A percentile compares a stretch with the other conserved stretches of the same genome.
phyloP scores from a whole-genome alignment of 176 grass and related monocot species.

The Carex myosuroides region DNA sequence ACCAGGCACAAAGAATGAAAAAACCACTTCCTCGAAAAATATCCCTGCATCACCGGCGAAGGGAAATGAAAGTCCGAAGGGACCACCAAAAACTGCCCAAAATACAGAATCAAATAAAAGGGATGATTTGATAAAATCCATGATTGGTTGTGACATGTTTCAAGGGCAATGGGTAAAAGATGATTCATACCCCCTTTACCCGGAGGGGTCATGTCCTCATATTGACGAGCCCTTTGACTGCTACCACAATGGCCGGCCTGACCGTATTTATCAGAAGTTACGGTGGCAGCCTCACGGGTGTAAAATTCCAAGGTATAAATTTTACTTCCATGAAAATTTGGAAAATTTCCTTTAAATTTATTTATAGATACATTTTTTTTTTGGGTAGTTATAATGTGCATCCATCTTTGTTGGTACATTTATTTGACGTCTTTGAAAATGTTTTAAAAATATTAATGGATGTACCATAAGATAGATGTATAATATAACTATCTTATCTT shows the following conservation, averaged over 20 bases:
- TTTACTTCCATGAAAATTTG: neutral
- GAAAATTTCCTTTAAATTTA: constrained; percentile 9
- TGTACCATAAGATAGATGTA: neutral
- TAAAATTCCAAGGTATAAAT: constrained; percentile 75
- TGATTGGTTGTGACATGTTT: constrained; percentile 77
- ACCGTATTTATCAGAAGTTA: constrained; percentile 68
- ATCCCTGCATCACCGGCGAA: constrained; percentile 14
- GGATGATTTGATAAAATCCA: constrained; percentile 45
- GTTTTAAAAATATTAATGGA: neutral
- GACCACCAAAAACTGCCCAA: constrained; percentile 4
- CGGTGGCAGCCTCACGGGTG: constrained; percentile 81
- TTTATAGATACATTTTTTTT: neutral
- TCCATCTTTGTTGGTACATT: neutral
- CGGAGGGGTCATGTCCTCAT: constrained; percentile 66
- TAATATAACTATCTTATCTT: no score
- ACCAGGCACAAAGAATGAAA: neutral
- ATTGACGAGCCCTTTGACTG: constrained; percentile 93
- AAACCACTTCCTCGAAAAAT: neutral
- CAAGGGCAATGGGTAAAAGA: constrained; percentile 73
- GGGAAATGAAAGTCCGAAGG: neutral
- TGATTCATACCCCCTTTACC: constrained; percentile 78
- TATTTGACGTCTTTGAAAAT: neutral
- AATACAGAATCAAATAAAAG: constrained; percentile 17
- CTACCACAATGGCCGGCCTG: constrained; percentile 67
- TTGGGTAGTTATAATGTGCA: neutral